A percentile compares a stretch with the other conserved stretches of the same genome.
Evolutionary conservation across 2,329 filamentous ascomycete genomes (phyloP).

Genomic region (Pseudocercospora crystallina): DNA sequence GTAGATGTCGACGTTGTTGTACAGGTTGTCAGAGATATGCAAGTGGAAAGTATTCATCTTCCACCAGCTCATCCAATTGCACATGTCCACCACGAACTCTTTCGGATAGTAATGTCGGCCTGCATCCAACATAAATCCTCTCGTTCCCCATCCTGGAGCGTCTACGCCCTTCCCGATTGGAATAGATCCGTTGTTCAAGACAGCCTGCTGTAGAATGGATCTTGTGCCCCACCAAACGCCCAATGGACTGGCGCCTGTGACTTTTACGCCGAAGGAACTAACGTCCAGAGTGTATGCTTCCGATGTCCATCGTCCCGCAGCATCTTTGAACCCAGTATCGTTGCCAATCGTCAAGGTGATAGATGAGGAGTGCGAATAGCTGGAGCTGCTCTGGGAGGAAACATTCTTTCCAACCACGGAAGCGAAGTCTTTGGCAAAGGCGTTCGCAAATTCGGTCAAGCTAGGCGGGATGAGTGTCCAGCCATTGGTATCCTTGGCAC

Average conservation of each 20-base stretch:
- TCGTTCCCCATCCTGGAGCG: slow-evolving; percentile 47
- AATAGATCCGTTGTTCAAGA: slow-evolving; percentile 43
- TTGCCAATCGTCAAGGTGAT: slow-evolving; percentile 53
- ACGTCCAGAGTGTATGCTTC: slow-evolving; percentile 53
- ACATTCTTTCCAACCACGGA: slow-evolving; percentile 12
- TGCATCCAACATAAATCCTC: slow-evolving; percentile 47
- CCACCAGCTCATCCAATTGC: slow-evolving; percentile 61
- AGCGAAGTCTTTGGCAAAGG: slow-evolving; percentile 45
- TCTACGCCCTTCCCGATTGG: slow-evolving; percentile 48
- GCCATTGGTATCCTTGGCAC: slow-evolving; percentile 46
- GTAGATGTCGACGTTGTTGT: slow-evolving; percentile 52
- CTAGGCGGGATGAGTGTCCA: slow-evolving; percentile 55
- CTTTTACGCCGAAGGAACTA: slow-evolving; percentile 42
- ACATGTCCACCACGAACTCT: slow-evolving; percentile 57
- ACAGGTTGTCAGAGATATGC: slow-evolving; percentile 59
- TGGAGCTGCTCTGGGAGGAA: neutral
- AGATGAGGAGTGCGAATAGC: slow-evolving; percentile 5
- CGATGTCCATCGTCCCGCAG: slow-evolving; percentile 47
- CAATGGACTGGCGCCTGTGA: slow-evolving; percentile 55
- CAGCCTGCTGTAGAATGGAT: slow-evolving; percentile 54
- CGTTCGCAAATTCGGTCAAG: slow-evolving; percentile 48
- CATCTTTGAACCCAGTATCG: slow-evolving; percentile 43
- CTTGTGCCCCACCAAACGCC: slow-evolving; percentile 61
- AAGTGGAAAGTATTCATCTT: slow-evolving; percentile 61
- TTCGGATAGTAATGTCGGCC: slow-evolving; percentile 59